Base-by-base conservation (phyloP, 2,329 filamentous ascomycete genomes). In the Aspergillus calidoustus region DNA sequence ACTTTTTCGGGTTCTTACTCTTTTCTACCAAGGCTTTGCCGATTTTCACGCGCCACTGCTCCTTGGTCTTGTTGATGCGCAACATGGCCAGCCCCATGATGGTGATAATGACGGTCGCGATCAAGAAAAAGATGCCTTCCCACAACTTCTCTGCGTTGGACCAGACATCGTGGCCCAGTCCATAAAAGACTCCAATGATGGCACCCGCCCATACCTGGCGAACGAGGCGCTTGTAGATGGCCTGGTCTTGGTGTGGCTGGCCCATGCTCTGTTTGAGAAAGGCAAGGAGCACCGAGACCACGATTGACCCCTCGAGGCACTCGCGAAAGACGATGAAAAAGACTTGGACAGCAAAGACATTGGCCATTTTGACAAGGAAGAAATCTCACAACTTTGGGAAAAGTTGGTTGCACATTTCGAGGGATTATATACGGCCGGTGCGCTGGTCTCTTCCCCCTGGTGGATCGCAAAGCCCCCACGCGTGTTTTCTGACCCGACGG, bases 311-410 rank as follows among this genome's bases (percentile, higher is more conserved):
- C 81, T 96, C 92, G 51, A 96, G 81, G 48, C 88, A 87, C 80
- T 96, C 93, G 72, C 93, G 88, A 75, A 96, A 95, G 79, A 91
- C 88, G 75, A 97, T 91, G 81, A 97, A 93, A 81, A 96, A 96
- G 59, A 96, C 87, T 83, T 38, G 31, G 31, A 38, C 31, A 11
- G 31, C 31, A 38, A 52, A 34, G 7, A 38, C 31, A 13, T 38
- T 38, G 31, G 15, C 31, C 31, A 38, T 38, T 38, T 8, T 38
- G 31, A 38, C 31, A 7, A 13, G 9, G 31, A 38, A 13, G 31
- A 38, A 38, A 38, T 38, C 31, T 13, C 15, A 3, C 7, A 7
- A 11, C 9, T 38, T 38, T 38, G 31, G 31, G 31, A 38, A 19
- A 19, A 19, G 19, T 19, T 19, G 19, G 19, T 19, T 19, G 19